These are phyloP conservation scores for Emydomyces testavorans DNA, from an alignment of 2,329 filamentous ascomycete species.

Conservation along the genomic window DNA sequence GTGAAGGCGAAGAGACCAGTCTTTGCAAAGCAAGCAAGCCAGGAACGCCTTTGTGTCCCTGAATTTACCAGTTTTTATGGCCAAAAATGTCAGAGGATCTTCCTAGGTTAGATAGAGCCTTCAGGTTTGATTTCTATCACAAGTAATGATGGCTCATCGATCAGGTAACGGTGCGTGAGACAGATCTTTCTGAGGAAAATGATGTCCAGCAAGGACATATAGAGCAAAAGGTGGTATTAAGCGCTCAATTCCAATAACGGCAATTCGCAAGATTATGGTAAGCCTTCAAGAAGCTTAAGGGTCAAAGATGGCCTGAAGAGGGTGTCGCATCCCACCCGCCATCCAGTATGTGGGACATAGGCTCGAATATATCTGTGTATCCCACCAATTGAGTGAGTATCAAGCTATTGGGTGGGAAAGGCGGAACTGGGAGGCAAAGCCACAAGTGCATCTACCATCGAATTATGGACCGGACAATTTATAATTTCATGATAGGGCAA, in stretches of 20 bases:
- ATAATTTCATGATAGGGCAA: slow-evolving; percentile 11
- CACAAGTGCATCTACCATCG: slow-evolving; percentile 17
- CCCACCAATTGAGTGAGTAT: slow-evolving; percentile 11
- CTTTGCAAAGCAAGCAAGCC: background rate
- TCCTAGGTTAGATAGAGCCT: background rate
- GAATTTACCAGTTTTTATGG: background rate
- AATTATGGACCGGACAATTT: slow-evolving; percentile 14
- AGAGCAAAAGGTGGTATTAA: background rate
- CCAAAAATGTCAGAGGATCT: background rate
- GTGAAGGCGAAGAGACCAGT: background rate
- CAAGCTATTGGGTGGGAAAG: slow-evolving; percentile 16
- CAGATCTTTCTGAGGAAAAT: background rate
- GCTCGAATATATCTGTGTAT: slow-evolving; percentile 15
- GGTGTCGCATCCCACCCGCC: slow-evolving; percentile 5
- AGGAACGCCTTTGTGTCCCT: background rate
- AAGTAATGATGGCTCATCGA: background rate
- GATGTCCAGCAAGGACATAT: background rate
- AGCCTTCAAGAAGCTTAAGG: slow-evolving; percentile 1
- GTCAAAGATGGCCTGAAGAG: slow-evolving; percentile 5
- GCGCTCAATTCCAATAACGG: background rate
- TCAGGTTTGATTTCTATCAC: slow-evolving; percentile 1
- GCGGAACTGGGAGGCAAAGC: slow-evolving; percentile 15
- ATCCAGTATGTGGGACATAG: slow-evolving; percentile 11
- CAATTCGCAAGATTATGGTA: slow-evolving; percentile 3
- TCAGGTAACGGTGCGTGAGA: background rate